Conservation (phyloP, 441 rosid genomes). For the California macrophylla region DNA sequence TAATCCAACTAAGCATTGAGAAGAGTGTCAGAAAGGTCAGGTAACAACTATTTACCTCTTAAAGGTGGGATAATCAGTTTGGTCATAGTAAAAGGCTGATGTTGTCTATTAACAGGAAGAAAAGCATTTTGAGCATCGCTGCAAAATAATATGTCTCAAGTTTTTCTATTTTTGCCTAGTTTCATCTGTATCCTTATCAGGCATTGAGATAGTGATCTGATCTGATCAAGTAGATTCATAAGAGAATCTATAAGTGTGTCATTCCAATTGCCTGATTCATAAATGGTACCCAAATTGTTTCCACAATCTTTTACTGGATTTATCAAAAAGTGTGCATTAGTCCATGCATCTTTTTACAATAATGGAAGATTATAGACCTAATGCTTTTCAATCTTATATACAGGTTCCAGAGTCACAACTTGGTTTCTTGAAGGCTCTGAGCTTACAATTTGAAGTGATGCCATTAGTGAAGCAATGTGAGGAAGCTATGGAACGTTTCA, state of each 20-base stretch:
- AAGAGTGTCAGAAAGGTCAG: neutral
- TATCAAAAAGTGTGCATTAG: neutral
- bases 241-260: neutral
- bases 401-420: constrained; percentile 73
- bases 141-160: neutral
- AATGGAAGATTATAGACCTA: constrained; percentile 1
- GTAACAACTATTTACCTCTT: neutral
- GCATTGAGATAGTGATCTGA: neutral
- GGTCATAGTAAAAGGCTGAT: neutral
- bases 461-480: constrained; percentile 72
- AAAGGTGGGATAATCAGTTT: neutral
- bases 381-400: constrained; percentile 9
- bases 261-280: neutral
- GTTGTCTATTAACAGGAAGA: neutral
- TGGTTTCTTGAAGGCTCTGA: constrained; percentile 43
- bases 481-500: constrained; percentile 46
- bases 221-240: neutral
- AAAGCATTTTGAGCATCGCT: neutral
- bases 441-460: constrained; percentile 58
- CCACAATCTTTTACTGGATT: neutral
- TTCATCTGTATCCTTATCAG: neutral
- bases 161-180: neutral
- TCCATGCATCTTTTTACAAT: neutral
- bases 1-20: neutral
- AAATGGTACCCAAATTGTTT: neutral